Base-by-base conservation (phyloP, 495 filamentous ascomycete genomes). In the Penicillium ochrochloron region DNA sequence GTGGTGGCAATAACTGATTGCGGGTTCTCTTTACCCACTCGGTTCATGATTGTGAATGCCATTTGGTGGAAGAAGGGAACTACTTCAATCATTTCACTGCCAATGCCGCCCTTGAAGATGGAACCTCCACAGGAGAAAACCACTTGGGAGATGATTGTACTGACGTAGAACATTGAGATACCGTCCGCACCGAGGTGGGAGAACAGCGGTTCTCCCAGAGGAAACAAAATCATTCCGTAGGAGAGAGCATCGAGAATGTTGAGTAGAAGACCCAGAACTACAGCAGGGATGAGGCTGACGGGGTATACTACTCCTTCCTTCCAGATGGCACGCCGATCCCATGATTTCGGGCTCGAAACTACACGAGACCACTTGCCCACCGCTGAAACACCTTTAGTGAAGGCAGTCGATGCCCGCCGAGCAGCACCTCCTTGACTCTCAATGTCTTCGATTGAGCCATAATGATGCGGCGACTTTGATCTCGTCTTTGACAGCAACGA, bases 41-140 rank as follows among this genome's bases (percentile, higher is more conserved):
- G 80, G 27, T 80, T 78, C 68, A 97, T 86, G 64, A 98, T 96
- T 12, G 90, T 93, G 71, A 90, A 90, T 1, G 94, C 93, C 94
- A 97, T 98, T 69, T 92, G 94, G 73, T 97, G 94, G 72, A 97
- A 97, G 77, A 97, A 98, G 3, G 94, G 94, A 8, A 98, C 93
- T 9, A 98, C 93, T 79, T 98, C 94, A 62, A 98, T 98, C 89
- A 98, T 90, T 73, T 98, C 95, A n/a, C 94, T 97, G 25, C 95
- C 95, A 68, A 98, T 88, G 8, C 91, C 95, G 14, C 95, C 94
- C 68, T 88, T 89, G 79, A 99, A 99, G 27, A 92, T 86, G 70
- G 93, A 97, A 7, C 92, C 91, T 6, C 87, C 85, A 59, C 82
- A 84, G 2, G 94, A 97, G 75, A 94, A 98, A n/a, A 92, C 90